These are phyloP conservation scores for Uronychia setigera DNA, from an alignment of 73 alveolate genomes.

Conservation along the genomic window DNA sequence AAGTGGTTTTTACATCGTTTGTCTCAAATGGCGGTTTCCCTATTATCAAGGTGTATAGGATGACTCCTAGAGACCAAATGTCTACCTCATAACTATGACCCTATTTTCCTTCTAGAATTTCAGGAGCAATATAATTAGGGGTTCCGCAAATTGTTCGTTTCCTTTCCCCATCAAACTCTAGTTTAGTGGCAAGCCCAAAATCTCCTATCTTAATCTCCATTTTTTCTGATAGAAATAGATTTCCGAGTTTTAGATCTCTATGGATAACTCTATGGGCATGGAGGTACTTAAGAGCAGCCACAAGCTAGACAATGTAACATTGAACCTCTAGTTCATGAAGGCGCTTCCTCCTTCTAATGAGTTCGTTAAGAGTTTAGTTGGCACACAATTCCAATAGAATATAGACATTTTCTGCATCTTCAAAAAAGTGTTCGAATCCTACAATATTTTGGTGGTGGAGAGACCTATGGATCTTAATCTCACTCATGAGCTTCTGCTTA, in stretches of 20 bases:
- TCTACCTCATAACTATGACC: slow-evolving; percentile 99
- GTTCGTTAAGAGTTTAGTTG: slow-evolving; percentile 93
- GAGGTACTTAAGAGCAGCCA: slow-evolving; percentile 93
- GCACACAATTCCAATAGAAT: slow-evolving; percentile 87
- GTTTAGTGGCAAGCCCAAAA: slow-evolving; percentile 98
- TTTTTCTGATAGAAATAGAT: slow-evolving; percentile 93
- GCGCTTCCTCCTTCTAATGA: slow-evolving; percentile 93
- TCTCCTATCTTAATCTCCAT: slow-evolving; percentile 99
- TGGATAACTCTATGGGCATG: slow-evolving; percentile 95
- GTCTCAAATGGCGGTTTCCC: slow-evolving; percentile 98
- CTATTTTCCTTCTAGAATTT: slow-evolving; percentile 89
- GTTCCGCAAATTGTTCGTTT: slow-evolving; percentile 98
- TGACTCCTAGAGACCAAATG: slow-evolving; percentile 97
- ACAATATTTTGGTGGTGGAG: slow-evolving; percentile 92
- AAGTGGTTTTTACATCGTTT: slow-evolving; percentile 89
- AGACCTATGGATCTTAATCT: slow-evolving; percentile 95
- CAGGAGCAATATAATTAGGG: slow-evolving; percentile 99
- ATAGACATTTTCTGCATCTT: slow-evolving; percentile 92
- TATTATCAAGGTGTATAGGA: slow-evolving; percentile 91
- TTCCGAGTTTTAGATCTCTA: slow-evolving; percentile 97
- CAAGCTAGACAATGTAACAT: slow-evolving; percentile 88
- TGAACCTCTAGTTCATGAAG: slow-evolving; percentile 94
- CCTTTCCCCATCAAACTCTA: slow-evolving; percentile 97
- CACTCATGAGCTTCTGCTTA: slow-evolving; percentile 91
- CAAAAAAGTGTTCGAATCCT: slow-evolving; percentile 95